phyloP scores from a whole-genome alignment of 371 early-diverging fungal species.

The Mortierella sp. region DNA sequence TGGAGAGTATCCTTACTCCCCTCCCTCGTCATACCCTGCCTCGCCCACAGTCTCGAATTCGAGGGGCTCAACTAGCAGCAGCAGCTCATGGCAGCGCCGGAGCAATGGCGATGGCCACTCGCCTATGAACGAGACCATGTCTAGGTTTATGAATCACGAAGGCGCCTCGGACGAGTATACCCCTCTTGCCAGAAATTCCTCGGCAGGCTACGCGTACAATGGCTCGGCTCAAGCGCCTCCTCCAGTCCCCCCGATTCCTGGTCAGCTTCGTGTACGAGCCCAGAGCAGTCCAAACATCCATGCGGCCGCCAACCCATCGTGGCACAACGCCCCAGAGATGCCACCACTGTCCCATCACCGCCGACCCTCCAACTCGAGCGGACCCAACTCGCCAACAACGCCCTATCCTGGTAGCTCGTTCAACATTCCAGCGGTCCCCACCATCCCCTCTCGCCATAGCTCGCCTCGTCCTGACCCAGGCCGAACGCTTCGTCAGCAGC shows the following conservation, averaged over 20 bases:
- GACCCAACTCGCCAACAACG: conserved; percentile 36
- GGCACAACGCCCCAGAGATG: conserved; percentile 42
- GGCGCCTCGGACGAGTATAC: conserved; percentile 17
- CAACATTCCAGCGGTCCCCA: conserved; percentile 42
- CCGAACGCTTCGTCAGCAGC: conserved; percentile 44
- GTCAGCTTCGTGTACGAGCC: conserved; percentile 66
- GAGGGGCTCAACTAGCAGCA: conserved; percentile 53
- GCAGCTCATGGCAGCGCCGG: conserved; percentile 55
- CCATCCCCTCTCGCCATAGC: conserved; percentile 31
- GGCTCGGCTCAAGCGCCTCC: conserved; percentile 29
- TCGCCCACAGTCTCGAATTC: conserved; percentile 66
- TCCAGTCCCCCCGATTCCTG: conserved; percentile 36
- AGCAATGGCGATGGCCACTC: conserved; percentile 55
- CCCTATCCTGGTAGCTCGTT: conserved; percentile 26
- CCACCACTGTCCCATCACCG: conserved; percentile 26
- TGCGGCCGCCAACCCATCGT: conserved; percentile 38
- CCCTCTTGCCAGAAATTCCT: conserved; percentile 40
- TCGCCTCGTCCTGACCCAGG: conserved; percentile 33
- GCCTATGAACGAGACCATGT: conserved; percentile 55
- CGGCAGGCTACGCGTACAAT: conserved; percentile 47
- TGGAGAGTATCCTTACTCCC: conserved; percentile 65
- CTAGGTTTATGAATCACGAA: conserved; percentile 55
- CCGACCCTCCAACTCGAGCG: conserved; percentile 39
- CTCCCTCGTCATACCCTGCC: conserved; percentile 70
- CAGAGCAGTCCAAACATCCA: conserved; percentile 77